phyloP scores from a whole-genome alignment of 305 asterid genomes.

The Fraxinus velutina region DNA sequence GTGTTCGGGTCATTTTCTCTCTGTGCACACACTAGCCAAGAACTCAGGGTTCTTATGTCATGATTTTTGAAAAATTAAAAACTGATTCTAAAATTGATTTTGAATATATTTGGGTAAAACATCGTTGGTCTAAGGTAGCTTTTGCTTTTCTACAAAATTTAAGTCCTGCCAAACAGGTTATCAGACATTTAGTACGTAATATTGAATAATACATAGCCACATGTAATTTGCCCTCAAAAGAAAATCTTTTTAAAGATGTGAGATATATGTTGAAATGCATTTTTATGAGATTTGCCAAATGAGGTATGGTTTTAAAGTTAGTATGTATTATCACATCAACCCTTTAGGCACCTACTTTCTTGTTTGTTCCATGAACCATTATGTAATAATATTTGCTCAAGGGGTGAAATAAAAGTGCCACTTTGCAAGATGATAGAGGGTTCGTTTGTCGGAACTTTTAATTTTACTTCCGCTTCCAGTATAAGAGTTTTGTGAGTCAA shows the following conservation, averaged over 20 bases:
- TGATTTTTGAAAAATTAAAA: not conserved
- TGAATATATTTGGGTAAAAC: too few relatives aligned
- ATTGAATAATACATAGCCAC: not conserved
- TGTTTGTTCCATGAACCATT: slow-evolving; percentile 2
- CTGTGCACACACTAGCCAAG: not conserved
- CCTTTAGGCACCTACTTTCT: slow-evolving; percentile 12
- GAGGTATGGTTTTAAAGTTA: slow-evolving; percentile 26
- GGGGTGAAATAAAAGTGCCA: not conserved
- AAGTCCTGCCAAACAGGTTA: not conserved
- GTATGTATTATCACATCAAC: slow-evolving; percentile 31
- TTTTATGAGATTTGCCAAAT: slow-evolving; percentile 32
- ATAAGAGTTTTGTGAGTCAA: not conserved
- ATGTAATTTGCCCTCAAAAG: not conserved
- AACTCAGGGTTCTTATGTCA: not conserved
- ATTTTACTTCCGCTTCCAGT: not conserved
- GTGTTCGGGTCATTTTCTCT: not conserved
- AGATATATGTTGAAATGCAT: slow-evolving; percentile 37
- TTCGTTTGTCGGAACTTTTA: not conserved
- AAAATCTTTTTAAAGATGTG: not conserved
- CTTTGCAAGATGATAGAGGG: not conserved
- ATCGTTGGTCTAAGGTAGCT: not conserved
- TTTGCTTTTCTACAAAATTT: not conserved
- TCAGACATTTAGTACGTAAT: not conserved
- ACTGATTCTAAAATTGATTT: not conserved
- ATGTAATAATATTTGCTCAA: not conserved